phyloP scores from a whole-genome alignment of 768 basidiomycete genomes.

The Rhodosporidiobolus sp. region DNA sequence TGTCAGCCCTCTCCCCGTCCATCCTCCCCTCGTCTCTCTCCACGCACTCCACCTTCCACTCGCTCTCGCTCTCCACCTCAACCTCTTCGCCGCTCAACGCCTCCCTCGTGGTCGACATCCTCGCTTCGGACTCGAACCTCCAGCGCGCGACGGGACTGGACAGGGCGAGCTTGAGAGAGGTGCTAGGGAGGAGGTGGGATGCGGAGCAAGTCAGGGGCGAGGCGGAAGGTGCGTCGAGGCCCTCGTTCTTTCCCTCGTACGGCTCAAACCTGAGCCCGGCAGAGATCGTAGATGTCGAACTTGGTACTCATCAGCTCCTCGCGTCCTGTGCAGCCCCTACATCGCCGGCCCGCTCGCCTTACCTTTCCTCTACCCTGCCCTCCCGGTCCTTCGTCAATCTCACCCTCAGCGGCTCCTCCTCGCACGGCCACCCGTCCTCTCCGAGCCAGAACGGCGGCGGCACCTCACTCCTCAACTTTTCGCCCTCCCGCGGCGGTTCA shows the following conservation, averaged over 20 bases:
- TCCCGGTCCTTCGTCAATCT: slow-evolving; percentile 27
- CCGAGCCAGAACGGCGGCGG: neutral
- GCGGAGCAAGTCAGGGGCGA: neutral
- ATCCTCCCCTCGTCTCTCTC: neutral
- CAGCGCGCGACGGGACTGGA: slow-evolving; percentile 14
- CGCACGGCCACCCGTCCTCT: neutral
- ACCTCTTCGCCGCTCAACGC: neutral
- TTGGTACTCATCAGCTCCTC: too few species aligned
- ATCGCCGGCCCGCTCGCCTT: neutral
- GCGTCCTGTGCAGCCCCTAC: neutral
- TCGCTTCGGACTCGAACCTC: slow-evolving; percentile 5
- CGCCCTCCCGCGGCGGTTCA: neutral
- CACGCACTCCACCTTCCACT: neutral
- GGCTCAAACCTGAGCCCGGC: too few species aligned
- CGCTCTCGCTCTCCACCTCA: neutral
- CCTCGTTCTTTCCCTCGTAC: neutral
- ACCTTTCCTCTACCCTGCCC: neutral
- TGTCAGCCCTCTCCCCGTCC: neutral
- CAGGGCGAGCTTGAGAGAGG: neutral
- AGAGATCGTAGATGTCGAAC: neutral
- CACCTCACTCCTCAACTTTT: neutral
- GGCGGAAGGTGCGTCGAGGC: slow-evolving; percentile 8
- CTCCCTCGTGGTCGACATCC: slow-evolving; percentile 9
- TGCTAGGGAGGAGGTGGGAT: slow-evolving; percentile 10
- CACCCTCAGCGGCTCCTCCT: neutral